These are phyloP conservation scores for Clavulina sp. DNA, from an alignment of 768 basidiomycete species.

Conservation along the genomic window DNA sequence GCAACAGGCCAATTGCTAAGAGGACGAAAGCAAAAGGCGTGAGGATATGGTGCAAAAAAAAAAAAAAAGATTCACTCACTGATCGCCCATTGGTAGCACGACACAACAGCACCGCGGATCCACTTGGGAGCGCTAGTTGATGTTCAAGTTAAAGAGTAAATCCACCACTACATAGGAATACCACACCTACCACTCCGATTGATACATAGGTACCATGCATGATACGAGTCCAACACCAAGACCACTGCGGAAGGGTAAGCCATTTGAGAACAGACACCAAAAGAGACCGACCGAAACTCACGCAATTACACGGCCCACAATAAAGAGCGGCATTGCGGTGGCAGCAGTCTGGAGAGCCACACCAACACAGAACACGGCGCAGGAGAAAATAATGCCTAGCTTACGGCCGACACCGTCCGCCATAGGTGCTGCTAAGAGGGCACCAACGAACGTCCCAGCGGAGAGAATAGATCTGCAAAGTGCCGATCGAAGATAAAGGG, in stretches of 20 bases:
- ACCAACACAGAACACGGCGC: constrained; percentile 40
- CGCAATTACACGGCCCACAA: constrained; percentile 58
- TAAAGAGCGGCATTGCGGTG: constrained; percentile 24
- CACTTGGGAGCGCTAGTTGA: constrained; percentile 55
- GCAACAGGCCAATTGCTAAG: constrained; percentile 59
- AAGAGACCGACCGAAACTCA: constrained; percentile 26
- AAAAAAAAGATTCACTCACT: too few species aligned
- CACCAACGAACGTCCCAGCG: constrained; percentile 66
- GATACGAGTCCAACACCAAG: constrained; percentile 62
- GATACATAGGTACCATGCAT: constrained; percentile 42
- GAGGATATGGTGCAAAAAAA: too few species aligned
- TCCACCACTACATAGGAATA: too few species aligned
- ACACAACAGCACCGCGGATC: constrained; percentile 58
- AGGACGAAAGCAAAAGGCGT: too few species aligned
- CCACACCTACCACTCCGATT: constrained; percentile 42
- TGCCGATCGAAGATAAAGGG: not conserved
- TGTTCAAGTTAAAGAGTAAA: too few species aligned
- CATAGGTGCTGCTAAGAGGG: constrained; percentile 21
- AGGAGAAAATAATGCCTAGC: constrained; percentile 29
- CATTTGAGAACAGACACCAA: not conserved
- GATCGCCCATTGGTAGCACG: constrained; percentile 41
- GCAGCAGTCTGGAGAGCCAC: constrained; percentile 38
- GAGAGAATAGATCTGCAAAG: constrained; percentile 41
- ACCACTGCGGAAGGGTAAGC: not conserved
- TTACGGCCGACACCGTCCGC: constrained; percentile 40